These are phyloP conservation scores for Sporisorium iseilematis-ciliati DNA, from an alignment of 1,284 basidiomycete genomes.

Conservation along the genomic window DNA sequence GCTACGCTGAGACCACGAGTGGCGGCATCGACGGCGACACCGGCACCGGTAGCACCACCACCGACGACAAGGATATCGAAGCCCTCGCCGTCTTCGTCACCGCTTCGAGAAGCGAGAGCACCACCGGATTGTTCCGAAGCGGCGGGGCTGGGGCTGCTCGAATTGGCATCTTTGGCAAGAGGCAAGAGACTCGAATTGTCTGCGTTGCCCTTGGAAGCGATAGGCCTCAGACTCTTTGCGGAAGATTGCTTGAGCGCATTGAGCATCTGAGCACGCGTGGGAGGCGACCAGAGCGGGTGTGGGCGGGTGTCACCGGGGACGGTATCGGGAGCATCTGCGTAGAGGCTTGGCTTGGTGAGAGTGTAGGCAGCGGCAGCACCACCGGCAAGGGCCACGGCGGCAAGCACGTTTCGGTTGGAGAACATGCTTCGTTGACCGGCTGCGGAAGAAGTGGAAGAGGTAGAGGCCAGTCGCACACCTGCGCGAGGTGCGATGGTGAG, in stretches of 20 bases:
- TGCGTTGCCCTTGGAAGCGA: constrained; percentile 42
- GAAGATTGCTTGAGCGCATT: constrained; percentile 65
- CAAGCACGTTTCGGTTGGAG: constrained; percentile 26
- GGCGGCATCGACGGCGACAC: constrained; percentile 92
- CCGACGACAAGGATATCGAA: constrained; percentile 86
- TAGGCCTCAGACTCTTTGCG: constrained; percentile 57
- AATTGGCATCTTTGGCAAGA: constrained; percentile 49
- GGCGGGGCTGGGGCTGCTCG: constrained; percentile 62
- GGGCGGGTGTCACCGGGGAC: constrained; percentile 61
- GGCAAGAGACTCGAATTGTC: constrained; percentile 53
- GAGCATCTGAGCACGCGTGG: constrained; percentile 68
- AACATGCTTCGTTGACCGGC: constrained; percentile 30
- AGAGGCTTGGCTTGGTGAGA: constrained; percentile 23
- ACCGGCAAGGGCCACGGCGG: constrained; percentile 33
- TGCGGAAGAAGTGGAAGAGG: constrained; percentile 32
- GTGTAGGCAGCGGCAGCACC: constrained; percentile 47
- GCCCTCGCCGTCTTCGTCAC: constrained; percentile 59
- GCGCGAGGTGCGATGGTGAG: constrained; percentile 32
- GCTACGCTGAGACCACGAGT: constrained; percentile 91
- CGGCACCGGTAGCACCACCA: constrained; percentile 90
- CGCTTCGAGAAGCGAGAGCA: constrained; percentile 28
- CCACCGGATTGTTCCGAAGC: constrained; percentile 47
- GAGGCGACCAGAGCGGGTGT: constrained; percentile 66
- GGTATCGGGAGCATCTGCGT: constrained; percentile 50
- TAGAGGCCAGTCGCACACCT: constrained; percentile 45